Base-by-base conservation (phyloP, 2,329 filamentous ascomycete genomes). In the Ophiosphaerella korrae region DNA sequence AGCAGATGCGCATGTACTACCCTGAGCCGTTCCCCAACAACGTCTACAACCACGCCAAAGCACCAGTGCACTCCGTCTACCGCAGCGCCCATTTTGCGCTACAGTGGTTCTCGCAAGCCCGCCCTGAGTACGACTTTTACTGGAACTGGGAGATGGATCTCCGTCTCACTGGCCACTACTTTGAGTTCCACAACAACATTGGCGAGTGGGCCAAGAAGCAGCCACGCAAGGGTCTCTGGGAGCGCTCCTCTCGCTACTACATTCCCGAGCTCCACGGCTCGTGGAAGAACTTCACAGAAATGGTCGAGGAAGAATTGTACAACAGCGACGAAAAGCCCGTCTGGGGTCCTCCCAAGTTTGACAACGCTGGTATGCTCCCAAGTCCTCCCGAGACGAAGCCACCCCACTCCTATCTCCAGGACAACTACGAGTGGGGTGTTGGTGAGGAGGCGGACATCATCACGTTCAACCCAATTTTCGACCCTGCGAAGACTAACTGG, bases 81-180 rank as follows among this genome's bases (percentile, higher is more conserved):
- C 88, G 94, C 52, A 76, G 74, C 52, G 78, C 78, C 7, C 78
- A 80, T 55, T 80, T 81, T 50, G 73, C 78, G 4, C 65, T 81
- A 39, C 78, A 80, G 55, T 81, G 78, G 78, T 81, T 81, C 58
- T 70, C 76, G 11, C 78, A 80, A 61, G 72, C 78, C 45, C 77
- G 77, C 46, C 77, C 74, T 13, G 78, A 81, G 56, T 81, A 81
- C 55, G 79, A 81, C 58, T 80, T 77, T 53, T 78, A 77, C 72
- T 94, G 90, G 89, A 93, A 93, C 73, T 93, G 90, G 90, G 91
- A 95, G 71, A 90, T 95, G 84, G 90, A 95, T 70, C 82, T 89
- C 36, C 84, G 90, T 37, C 88, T 89, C 64, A 88, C 85, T 0
- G 90, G 90, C 7, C 89, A 94, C 63, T 88, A 92, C 76, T 93